Evolutionary conservation across 352 stramenopile species (phyloP), one percentile per base, ranked within the genome.

Genomic region (Phytopythium oedochilum): DNA sequence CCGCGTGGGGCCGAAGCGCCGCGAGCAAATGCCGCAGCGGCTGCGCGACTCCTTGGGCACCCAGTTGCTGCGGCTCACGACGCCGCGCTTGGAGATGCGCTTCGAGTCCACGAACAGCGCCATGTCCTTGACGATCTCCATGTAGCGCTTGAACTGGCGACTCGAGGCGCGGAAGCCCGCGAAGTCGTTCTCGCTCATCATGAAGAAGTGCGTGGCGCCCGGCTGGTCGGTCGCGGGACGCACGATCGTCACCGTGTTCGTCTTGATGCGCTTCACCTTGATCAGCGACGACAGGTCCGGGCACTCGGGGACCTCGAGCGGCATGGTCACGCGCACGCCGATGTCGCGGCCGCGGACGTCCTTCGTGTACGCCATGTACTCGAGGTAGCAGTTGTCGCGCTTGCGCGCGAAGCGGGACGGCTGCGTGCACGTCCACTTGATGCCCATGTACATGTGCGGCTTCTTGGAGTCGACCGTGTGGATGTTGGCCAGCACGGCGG

Each of bases 371-470:
- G 67, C 72, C 45, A 90, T 61, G 59, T 86, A 90, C 50, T 94
- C 83, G 40, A 94, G 55, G 55, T 79, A 89, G 55, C 74, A 85
- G 44, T 77, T 78, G 67, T 94, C 78, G 22, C 75, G 68, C 58
- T 87, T 88, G 18, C 66, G 70, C 1, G 75, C 54, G 44, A 90
- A 78, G 15, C 74, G 50, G 17, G 74, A 78, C 15, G 75, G 68
- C 40, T 79, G 72, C 44, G 85, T 63, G 35, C 78, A 88, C 39
- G 69, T 68, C 81, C 83, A 94, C 55, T 94, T 94, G 64, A 94
- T 80, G 23, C 83, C 83, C 61, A 94, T 65, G 61, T 94, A 94
- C 46, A 75, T 58, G 51, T 83, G 64, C 2, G 62, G 43, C 52
- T 72, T 67, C 18, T 31, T 50, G 1, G 60, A 66, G 11, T 40